These are phyloP conservation scores for Alopecurus myosuroides DNA, from an alignment of 176 grass and related monocot genomes.

Conservation along the genomic window DNA sequence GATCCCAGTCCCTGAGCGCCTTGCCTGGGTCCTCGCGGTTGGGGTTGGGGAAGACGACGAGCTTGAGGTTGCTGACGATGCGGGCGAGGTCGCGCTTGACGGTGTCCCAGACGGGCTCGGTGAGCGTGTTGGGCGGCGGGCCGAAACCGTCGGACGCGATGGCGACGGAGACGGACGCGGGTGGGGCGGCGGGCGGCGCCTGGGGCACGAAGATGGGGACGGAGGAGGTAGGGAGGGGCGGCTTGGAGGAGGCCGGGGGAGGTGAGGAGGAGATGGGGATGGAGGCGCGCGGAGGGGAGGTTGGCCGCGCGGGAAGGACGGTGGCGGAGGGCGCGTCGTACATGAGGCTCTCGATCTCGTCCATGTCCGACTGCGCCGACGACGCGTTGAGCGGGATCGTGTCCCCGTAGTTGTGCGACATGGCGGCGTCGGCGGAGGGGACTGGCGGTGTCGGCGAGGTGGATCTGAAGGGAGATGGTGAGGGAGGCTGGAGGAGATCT, in stretches of 20 bases:
- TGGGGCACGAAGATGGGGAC: conserved; percentile 48
- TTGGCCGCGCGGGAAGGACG: conserved; percentile 72
- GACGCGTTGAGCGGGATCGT: conserved; percentile 92
- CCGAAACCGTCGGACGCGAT: conserved; percentile 74
- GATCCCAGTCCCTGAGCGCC: conserved; percentile 98
- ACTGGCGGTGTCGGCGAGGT: background rate
- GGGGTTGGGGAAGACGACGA: conserved; percentile 98
- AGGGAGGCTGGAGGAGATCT: conserved; percentile 20
- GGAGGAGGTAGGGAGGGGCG: conserved; percentile 40
- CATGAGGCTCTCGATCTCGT: conserved; percentile 98
- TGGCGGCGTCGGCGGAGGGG: conserved; percentile 23
- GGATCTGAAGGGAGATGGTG: conserved; percentile 28
- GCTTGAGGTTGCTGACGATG: conserved; percentile 98
- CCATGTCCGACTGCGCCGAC: conserved; percentile 96
- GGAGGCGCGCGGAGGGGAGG: conserved; percentile 75
- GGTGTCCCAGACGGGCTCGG: conserved; percentile 97
- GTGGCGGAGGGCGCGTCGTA: conserved; percentile 62
- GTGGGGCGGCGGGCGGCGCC: conserved; percentile 9
- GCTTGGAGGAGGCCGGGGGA: conserved; percentile 12
- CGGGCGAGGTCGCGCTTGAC: conserved; percentile 93
- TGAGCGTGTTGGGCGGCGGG: conserved; percentile 67
- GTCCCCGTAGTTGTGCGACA: conserved; percentile 78
- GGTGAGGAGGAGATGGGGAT: conserved; percentile 70
- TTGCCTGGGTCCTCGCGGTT: conserved; percentile 92
- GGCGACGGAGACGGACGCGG: conserved; percentile 31